Evolutionary conservation across 116 monocot species (phyloP), one percentile per base, ranked within the genome.

Genomic region (Cymodocea nodosa): DNA sequence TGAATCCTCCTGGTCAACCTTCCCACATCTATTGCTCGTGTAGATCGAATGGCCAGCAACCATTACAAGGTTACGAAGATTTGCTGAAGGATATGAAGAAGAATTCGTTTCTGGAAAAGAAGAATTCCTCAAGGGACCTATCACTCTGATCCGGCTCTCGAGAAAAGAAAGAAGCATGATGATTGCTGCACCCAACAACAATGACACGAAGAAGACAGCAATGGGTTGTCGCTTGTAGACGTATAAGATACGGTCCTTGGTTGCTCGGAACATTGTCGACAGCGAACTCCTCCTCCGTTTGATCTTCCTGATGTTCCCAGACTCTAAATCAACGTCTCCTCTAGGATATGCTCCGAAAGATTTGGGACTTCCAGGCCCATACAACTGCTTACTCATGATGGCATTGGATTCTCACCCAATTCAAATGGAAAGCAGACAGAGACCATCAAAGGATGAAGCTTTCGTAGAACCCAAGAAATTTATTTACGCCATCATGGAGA

Each of bases 21-120:
- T 88, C 55, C 80, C 97, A 70, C 91, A 97, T 50, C 71, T 88
- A 17, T 54, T 78, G 60, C 91, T 97, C 0, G 88, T 91, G 63
- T 88, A 97, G 2, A 97, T 72, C 16, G 97, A 91, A 82, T 97
- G 97, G 44, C 91, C 97, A 6, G 97, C 97, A 34, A 97, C 91
- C 88, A 97, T 91, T 4, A 97, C 87, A 70, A 97, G 91, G 54
- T 88, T 97, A n/a, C 62, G 79, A 16, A 91, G 75, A 37, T 80
- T 63, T 23, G 66, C 9, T 34, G 88, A 79, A 60, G 97, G 91
- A 76, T 88, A 88, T 6, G 60, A 70, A 60, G 50, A 71, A 50
- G 40, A 48, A 50, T n/a, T 68, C 14, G 71, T 67, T 14, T 70
- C 52, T 24, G 69, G 25, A 17, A 73, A 30, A 30, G 3, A 51